Conservation (phyloP, 1,284 basidiomycete genomes). For the Ganoderma leucocontextum region DNA sequence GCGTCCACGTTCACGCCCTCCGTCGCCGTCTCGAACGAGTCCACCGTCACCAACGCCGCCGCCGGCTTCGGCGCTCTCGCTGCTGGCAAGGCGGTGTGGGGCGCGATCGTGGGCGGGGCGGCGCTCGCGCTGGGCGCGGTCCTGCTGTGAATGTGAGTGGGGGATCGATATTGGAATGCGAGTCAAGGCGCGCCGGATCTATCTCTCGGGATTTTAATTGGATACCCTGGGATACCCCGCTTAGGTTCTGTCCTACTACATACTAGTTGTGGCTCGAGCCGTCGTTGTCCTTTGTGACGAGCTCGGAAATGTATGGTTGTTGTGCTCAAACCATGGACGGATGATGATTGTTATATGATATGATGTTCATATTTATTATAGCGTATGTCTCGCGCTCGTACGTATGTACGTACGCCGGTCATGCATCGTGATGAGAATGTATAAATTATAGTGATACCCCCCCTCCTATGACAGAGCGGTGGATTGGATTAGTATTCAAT, state of each 20-base stretch:
- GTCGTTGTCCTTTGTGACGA: not conserved
- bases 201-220: not conserved
- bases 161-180: too few relatives aligned
- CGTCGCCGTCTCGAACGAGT: slow-evolving; percentile 62
- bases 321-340: not conserved
- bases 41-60: slow-evolving; percentile 46
- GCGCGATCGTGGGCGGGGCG: slow-evolving; percentile 23
- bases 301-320: not conserved
- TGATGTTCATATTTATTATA: not conserved
- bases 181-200: not conserved
- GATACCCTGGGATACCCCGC: slow-evolving; percentile 4
- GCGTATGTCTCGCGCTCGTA: not conserved
- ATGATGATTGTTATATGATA: not conserved
- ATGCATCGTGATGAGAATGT: not conserved
- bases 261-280: not conserved
- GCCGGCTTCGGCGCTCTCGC: slow-evolving; percentile 12
- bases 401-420: not conserved
- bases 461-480: not conserved
- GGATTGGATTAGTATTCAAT: too few relatives aligned
- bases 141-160: slow-evolving; percentile 18
- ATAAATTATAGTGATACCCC: not conserved
- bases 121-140: slow-evolving; percentile 31
- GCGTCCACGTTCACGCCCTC: slow-evolving; percentile 56
- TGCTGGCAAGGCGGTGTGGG: slow-evolving; percentile 23
- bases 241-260: not conserved